Conservation (phyloP, 2,329 filamentous ascomycete genomes). For the Fusarium vanettenii region DNA sequence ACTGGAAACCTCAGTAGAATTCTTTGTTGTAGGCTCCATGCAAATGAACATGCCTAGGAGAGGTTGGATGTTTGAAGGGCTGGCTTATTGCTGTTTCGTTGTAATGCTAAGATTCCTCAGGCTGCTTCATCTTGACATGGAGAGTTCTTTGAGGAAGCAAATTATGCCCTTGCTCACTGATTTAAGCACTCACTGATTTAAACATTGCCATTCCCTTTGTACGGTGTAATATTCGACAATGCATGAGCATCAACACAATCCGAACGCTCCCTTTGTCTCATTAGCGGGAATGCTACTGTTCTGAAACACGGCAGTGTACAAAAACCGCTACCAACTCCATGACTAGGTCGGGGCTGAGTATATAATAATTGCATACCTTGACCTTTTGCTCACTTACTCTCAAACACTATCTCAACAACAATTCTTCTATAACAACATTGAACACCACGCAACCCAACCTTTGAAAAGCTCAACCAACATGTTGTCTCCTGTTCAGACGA, state of each 20-base stretch:
- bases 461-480: background rate
- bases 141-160: background rate
- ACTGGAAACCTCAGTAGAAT: background rate
- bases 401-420: background rate
- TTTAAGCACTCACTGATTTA: background rate
- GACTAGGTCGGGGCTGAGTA: background rate
- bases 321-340: background rate
- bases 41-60: background rate
- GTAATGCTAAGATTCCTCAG: background rate
- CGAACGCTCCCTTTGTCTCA: background rate
- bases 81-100: background rate
- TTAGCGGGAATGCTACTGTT: background rate
- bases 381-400: background rate
- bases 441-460: background rate
- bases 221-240: background rate
- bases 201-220: background rate
- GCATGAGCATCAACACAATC: background rate
- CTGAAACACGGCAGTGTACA: background rate
- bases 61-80: background rate
- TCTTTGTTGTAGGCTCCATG: background rate
- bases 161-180: background rate
- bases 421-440: background rate
- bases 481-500: background rate
- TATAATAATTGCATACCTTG: background rate
- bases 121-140: background rate